Conservation (phyloP, 73 alveolate genomes). For the Tetrahymena malaccensis region DNA sequence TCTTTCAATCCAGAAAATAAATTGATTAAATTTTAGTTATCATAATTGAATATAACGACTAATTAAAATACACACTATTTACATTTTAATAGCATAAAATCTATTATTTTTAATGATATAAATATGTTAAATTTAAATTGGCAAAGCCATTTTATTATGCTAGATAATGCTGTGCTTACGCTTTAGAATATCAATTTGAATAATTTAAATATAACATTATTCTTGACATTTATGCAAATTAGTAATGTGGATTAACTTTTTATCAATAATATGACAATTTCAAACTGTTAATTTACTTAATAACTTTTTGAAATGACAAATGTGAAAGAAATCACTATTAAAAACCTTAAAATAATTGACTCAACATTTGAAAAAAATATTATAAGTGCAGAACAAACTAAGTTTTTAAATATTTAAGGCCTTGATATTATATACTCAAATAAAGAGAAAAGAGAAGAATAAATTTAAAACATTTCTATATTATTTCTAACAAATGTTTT, state of each 20-base stretch:
- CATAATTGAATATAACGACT: background rate
- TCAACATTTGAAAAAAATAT: background rate
- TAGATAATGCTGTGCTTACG: background rate
- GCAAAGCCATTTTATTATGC: background rate
- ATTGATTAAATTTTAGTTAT: background rate
- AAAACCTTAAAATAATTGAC: background rate
- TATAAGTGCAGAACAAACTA: background rate
- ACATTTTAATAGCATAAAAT: background rate
- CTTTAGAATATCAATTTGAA: background rate
- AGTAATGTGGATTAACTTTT: background rate
- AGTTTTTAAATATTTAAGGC: background rate
- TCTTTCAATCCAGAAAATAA: background rate
- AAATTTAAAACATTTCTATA: background rate
- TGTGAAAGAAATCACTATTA: background rate
- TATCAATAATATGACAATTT: background rate
- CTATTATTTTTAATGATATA: background rate
- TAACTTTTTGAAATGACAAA: background rate
- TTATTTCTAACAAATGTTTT: background rate
- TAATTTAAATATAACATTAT: background rate
- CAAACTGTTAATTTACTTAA: background rate
- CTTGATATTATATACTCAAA: background rate
- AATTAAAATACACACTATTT: background rate
- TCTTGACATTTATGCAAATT: background rate
- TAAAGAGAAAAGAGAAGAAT: background rate
- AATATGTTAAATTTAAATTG: background rate